phyloP scores from a whole-genome alignment of 2,329 filamentous ascomycete species.

The Davidsoniella eucalypti region DNA sequence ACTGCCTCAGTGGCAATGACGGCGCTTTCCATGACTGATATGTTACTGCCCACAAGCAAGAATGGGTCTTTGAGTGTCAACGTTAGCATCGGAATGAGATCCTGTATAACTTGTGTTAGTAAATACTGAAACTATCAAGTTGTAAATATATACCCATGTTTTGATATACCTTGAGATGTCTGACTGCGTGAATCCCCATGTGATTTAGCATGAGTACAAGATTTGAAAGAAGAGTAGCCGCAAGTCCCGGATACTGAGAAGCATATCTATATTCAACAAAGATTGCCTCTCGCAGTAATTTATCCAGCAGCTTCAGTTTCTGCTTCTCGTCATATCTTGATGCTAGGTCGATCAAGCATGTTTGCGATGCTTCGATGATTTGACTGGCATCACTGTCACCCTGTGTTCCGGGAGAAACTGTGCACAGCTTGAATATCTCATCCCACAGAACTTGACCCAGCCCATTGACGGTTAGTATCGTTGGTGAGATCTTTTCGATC shows the following conservation, averaged over 20 bases:
- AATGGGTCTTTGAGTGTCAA: slow-evolving; percentile 54
- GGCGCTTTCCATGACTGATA: slow-evolving; percentile 32
- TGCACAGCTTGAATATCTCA: slow-evolving; percentile 53
- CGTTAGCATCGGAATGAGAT: slow-evolving; percentile 50
- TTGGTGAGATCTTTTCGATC: slow-evolving; percentile 34
- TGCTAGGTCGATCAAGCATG: slow-evolving; percentile 36
- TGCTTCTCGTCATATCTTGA: slow-evolving; percentile 17
- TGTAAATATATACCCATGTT: background rate
- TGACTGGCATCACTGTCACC: slow-evolving; percentile 51
- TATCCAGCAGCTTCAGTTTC: slow-evolving; percentile 31
- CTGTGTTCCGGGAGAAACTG: slow-evolving; percentile 61
- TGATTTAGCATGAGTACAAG: slow-evolving; percentile 32
- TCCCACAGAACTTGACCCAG: slow-evolving; percentile 53
- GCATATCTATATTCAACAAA: slow-evolving; percentile 40
- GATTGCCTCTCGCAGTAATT: slow-evolving; percentile 38
- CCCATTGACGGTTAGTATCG: slow-evolving; percentile 43
- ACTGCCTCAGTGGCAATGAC: slow-evolving; percentile 37
- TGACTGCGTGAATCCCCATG: slow-evolving; percentile 46
- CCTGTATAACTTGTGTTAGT: slow-evolving; percentile 22
- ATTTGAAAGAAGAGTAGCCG: slow-evolving; percentile 37
- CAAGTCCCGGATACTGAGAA: slow-evolving; percentile 39
- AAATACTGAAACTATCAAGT: background rate
- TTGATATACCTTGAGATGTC: slow-evolving; percentile 44
- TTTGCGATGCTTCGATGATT: slow-evolving; percentile 50
- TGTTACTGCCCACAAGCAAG: slow-evolving; percentile 32